Percentiles rank a stretch among this genome's conserved stretches.
These are phyloP conservation scores for Ambrosiella xylebori DNA, from an alignment of 2,329 filamentous ascomycete genomes.

Conservation along the genomic window DNA sequence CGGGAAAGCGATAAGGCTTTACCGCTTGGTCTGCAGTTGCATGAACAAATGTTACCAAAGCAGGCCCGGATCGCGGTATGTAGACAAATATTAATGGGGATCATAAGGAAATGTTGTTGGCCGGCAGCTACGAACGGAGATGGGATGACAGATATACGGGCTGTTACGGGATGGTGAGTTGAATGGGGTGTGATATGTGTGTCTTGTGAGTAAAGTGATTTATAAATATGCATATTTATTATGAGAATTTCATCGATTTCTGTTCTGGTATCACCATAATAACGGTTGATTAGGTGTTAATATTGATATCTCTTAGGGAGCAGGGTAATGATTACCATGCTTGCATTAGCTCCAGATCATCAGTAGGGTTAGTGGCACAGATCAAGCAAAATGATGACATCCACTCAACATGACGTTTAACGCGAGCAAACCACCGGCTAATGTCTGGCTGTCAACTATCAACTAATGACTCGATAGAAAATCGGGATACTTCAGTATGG, in stretches of 20 bases:
- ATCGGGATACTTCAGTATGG: background rate
- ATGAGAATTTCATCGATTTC: background rate
- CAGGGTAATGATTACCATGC: background rate
- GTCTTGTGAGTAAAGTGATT: background rate
- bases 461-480: background rate
- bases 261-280: too few relatives aligned
- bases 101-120: background rate
- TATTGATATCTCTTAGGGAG: background rate
- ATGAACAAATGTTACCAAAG: background rate
- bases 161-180: background rate
- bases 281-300: too few relatives aligned
- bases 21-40: background rate
- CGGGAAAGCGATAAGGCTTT: background rate
- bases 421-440: background rate
- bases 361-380: constrained; percentile 1
- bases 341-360: background rate
- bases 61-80: background rate
- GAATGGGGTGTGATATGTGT: background rate
- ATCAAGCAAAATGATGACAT: background rate
- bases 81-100: too few relatives aligned
- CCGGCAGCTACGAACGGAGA: background rate
- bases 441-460: background rate
- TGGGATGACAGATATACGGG: background rate
- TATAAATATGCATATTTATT: background rate
- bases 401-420: background rate